These are phyloP conservation scores for Petasospora rhodanensis DNA, from an alignment of 1,139 yeast species.

Conservation along the genomic window DNA sequence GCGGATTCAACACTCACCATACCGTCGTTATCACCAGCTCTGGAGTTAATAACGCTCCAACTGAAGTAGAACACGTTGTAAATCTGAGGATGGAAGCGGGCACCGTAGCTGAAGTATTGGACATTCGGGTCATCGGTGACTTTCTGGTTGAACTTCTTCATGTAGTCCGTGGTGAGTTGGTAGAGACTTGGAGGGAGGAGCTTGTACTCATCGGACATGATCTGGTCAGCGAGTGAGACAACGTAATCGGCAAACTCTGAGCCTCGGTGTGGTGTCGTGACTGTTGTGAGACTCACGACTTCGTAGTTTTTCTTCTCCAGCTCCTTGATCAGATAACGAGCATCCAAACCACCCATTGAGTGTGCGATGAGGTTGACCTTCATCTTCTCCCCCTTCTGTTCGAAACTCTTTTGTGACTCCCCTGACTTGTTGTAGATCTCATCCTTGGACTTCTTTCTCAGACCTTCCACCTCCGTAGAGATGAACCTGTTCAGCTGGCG, in stretches of 20 bases:
- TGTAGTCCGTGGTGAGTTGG: conserved; percentile 56
- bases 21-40: conserved; percentile 71
- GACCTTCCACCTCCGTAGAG: conserved; percentile 35
- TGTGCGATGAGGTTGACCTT: conserved; percentile 80
- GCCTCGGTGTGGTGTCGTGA: conserved; percentile 87
- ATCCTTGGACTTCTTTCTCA: conserved; percentile 31
- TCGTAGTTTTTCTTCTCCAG: conserved; percentile 43
- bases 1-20: conserved; percentile 75
- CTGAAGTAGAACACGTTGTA: conserved; percentile 57
- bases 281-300: conserved; percentile 71
- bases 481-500: conserved; percentile 50
- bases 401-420: conserved; percentile 16
- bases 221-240: conserved; percentile 29
- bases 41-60: conserved; percentile 51
- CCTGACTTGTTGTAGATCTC: conserved; percentile 30
- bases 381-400: conserved; percentile 26
- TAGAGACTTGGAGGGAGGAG: conserved; percentile 48
- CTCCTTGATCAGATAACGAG: conserved; percentile 66
- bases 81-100: conserved; percentile 60
- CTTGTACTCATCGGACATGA: conserved; percentile 12
- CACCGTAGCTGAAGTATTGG: conserved; percentile 79
- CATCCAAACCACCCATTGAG: conserved; percentile 92
- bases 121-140: conserved; percentile 58
- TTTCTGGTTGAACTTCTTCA: conserved; percentile 49
- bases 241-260: conserved; percentile 78